Conservation (phyloP, 352 stramenopile genomes). For the Globisporangium barbulae region DNA sequence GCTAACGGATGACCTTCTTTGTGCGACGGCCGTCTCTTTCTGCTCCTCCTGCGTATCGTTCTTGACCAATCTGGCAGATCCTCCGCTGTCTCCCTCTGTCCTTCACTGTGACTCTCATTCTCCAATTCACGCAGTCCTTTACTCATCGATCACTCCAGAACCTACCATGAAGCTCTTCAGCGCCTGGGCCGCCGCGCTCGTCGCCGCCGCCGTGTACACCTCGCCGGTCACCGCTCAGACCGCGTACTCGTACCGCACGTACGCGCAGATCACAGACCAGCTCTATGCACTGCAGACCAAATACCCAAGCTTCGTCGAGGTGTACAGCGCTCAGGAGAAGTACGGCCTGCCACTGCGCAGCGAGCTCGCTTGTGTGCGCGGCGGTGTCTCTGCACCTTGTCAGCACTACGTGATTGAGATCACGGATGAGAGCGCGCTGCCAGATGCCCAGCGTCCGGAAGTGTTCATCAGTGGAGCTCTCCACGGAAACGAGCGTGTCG, state of each 20-base stretch:
- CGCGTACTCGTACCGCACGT: slow-evolving; percentile 54
- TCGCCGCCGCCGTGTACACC: neutral
- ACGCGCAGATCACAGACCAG: slow-evolving; percentile 66
- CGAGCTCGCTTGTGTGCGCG: slow-evolving; percentile 50
- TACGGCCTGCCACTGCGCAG: slow-evolving; percentile 56
- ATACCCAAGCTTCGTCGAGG: slow-evolving; percentile 66
- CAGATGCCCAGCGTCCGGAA: slow-evolving; percentile 77
- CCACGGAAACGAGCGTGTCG: slow-evolving; percentile 94
- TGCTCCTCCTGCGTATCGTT: neutral
- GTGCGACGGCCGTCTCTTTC: neutral
- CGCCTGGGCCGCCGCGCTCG: slow-evolving; percentile 1
- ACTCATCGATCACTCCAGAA: no score
- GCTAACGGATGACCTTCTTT: neutral
- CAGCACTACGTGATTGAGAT: slow-evolving; percentile 85
- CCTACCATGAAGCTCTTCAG: slow-evolving; percentile 6
- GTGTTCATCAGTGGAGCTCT: slow-evolving; percentile 94
- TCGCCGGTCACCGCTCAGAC: neutral
- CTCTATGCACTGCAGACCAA: slow-evolving; percentile 49
- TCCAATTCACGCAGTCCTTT: slow-evolving; percentile 4
- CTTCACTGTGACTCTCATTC: neutral
- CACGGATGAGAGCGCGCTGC: slow-evolving; percentile 66
- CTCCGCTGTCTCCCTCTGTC: neutral
- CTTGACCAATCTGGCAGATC: neutral
- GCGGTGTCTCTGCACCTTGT: slow-evolving; percentile 38
- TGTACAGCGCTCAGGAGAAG: slow-evolving; percentile 76